Percentiles rank a stretch among this genome's conserved stretches.
Conservation (phyloP, 2,329 filamentous ascomycete species). For the Phyllosticta citriasiana region DNA sequence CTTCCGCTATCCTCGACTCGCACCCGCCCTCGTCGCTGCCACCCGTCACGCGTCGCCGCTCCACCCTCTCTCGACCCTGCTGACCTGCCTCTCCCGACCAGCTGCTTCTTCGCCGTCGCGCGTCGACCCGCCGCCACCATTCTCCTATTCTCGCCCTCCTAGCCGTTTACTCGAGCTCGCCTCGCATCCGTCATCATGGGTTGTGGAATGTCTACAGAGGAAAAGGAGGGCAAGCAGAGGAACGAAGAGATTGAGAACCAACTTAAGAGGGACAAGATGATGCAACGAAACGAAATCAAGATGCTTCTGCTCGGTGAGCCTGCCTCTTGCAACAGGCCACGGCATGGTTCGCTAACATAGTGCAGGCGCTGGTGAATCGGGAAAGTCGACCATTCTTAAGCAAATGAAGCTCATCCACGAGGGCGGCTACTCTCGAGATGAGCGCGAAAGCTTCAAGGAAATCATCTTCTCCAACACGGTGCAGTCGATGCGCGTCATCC, state of each 20-base stretch:
- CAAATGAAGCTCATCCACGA: conserved; percentile 99
- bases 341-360: conserved; percentile 13
- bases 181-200: conserved; percentile 62
- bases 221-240: conserved; percentile 99
- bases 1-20: conserved; percentile 4
- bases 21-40: conserved; percentile 2
- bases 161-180: neutral
- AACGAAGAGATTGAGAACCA: conserved; percentile 99
- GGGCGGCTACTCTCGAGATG: conserved; percentile 92
- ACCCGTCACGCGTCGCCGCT: conserved; percentile 3
- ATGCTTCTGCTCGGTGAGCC: conserved; percentile 92
- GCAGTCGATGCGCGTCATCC: conserved; percentile 60
- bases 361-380: conserved; percentile 90
- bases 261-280: conserved; percentile 95
- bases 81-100: neutral
- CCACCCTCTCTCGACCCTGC: conserved; percentile 6
- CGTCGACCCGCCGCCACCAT: neutral
- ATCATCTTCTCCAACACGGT: conserved; percentile 65
- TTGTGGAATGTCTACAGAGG: conserved; percentile 99
- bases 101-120: neutral
- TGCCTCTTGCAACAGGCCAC: conserved; percentile 9
- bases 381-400: conserved; percentile 89
- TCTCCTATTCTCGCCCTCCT: neutral
- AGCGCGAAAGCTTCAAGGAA: conserved; percentile 60
- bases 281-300: conserved; percentile 99